Evolutionary conservation across 768 basidiomycete species (phyloP), one percentile per base, ranked within the genome.

Genomic region (Hebeloma cylindrosporum): DNA sequence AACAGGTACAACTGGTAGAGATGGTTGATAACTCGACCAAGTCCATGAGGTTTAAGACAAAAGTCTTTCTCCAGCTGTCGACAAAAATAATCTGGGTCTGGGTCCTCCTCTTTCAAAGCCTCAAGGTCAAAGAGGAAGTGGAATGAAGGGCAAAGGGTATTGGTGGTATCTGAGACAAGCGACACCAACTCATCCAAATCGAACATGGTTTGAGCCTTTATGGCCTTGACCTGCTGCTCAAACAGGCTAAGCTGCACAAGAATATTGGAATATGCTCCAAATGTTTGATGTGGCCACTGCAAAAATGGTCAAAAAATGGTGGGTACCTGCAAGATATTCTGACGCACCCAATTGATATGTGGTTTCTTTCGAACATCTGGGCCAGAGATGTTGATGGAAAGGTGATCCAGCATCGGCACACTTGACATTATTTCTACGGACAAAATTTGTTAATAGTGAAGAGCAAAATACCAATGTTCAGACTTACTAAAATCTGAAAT

Each of bases 51-150:
- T 14, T 32, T 32, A 11, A 43, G 31, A 22, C 31, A 16, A 18
- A 43, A 43, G 16, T 43, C 41, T 5, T 10, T 14, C 6, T n/a
- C 4, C 9, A 43, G 26, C 16, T 43, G 41, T 10, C 26, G 8
- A 5, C 11, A n/a, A 16, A 43, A 43, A 8, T 21, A 29, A 11
- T n/a, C n/a, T n/a, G n/a, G n/a, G n/a, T 14, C 11, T 11, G 17
- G 30, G 34, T 32, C 30, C 3, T 21, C 23, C 14, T 11, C 17
- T 17, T 43, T 43, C 11, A 43, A 11, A 10, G 22, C 9, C 18
- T 17, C 30, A 9, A 43, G 41, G 30, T 43, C 29, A 31, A 43
- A 32, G n/a, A 43, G 29, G 17, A 43, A 43, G 13, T 32, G 30
- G 20, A 32, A 33, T 31, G 22, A 43, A 16, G 41, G 29, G n/a